Evolutionary conservation across 2,329 filamentous ascomycete species (phyloP).

Genomic region (Cordyceps cateniannulata): DNA sequence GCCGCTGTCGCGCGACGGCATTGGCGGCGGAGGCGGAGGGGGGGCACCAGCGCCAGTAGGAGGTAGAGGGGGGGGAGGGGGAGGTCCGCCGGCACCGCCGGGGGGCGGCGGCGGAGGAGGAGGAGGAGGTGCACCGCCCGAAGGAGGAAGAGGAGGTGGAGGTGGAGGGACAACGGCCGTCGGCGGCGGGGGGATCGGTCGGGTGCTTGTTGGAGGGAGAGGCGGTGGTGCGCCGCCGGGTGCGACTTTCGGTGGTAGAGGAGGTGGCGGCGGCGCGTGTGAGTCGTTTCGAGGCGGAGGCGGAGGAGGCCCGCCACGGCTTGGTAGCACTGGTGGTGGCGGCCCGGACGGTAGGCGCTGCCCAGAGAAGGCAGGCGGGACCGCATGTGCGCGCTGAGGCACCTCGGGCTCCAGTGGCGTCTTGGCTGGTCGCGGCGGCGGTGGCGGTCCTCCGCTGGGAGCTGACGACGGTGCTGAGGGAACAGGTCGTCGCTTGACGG

Average conservation of each 20-base stretch:
- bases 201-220: slow-evolving; percentile 43
- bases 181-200: slow-evolving; percentile 49
- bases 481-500: slow-evolving; percentile 19
- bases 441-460: slow-evolving; percentile 27
- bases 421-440: slow-evolving; percentile 52
- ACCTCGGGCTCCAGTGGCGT: slow-evolving; percentile 59
- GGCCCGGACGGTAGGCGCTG: slow-evolving; percentile 48
- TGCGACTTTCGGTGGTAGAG: slow-evolving; percentile 43
- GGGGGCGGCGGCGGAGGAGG: slow-evolving; percentile 33
- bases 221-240: slow-evolving; percentile 32
- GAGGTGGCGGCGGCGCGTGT: slow-evolving; percentile 30
- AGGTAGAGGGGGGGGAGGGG: slow-evolving; percentile 34
- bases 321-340: slow-evolving; percentile 59
- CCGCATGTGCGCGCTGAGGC: slow-evolving; percentile 55
- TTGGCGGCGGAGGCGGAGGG: slow-evolving; percentile 41
- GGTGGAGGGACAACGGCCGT: slow-evolving; percentile 33
- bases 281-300: slow-evolving; percentile 44
- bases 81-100: slow-evolving; percentile 20
- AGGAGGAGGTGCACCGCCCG: slow-evolving; percentile 43
- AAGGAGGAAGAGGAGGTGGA: slow-evolving; percentile 37
- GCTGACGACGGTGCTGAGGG: slow-evolving; percentile 22
- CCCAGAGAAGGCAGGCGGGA: slow-evolving; percentile 73
- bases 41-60: slow-evolving; percentile 32
- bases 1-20: slow-evolving; percentile 53
- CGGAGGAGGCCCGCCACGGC: slow-evolving; percentile 65